phyloP scores from a whole-genome alignment of 1,284 basidiomycete species.

The Ceratobasidium sp. region DNA sequence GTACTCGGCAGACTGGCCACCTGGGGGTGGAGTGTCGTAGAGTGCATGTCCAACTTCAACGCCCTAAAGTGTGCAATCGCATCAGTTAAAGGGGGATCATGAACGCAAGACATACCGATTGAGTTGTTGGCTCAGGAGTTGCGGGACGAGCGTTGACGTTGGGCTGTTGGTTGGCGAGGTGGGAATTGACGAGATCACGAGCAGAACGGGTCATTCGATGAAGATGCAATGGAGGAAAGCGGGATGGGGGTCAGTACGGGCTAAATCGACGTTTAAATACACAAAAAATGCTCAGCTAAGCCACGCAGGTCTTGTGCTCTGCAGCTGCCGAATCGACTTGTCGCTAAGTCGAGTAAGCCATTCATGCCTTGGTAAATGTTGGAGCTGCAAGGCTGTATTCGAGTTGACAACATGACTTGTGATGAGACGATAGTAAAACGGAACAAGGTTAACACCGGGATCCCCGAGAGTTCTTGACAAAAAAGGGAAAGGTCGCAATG shows the following conservation, averaged over 20 bases:
- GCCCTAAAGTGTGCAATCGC: neutral
- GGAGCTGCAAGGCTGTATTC: no score
- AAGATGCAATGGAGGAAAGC: neutral
- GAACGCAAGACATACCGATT: neutral
- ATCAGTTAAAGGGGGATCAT: neutral
- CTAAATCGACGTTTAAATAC: neutral
- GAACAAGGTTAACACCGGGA: no score
- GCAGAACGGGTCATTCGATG: neutral
- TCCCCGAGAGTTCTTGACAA: no score
- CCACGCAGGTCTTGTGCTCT: no score
- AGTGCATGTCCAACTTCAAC: neutral
- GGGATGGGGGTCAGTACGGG: neutral
- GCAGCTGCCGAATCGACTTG: no score
- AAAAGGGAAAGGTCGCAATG: no score
- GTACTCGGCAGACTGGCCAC: neutral
- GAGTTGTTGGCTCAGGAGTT: constrained; percentile 10
- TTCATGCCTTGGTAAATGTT: no score
- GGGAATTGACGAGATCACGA: neutral
- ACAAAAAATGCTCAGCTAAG: neutral
- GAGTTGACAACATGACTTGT: no score
- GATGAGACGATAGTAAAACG: no score
- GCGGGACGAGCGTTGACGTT: neutral
- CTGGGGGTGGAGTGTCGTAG: neutral
- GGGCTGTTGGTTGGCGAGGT: neutral
- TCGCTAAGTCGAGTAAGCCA: no score